Evolutionary conservation across 305 asterid species (phyloP), one percentile per base, ranked within the genome.

Genomic region (Solanum chacoense): DNA sequence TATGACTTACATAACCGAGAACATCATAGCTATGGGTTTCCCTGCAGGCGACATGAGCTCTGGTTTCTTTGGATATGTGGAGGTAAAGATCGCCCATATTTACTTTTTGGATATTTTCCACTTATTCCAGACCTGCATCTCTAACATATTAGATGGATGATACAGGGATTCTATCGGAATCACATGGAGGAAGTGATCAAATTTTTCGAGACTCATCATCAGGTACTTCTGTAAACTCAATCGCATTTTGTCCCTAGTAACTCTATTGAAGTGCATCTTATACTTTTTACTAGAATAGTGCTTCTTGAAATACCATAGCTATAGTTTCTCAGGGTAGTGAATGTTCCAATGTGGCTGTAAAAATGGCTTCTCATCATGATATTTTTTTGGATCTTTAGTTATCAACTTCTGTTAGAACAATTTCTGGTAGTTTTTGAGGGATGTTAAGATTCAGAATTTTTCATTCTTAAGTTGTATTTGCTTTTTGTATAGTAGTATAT

Each of bases 151-250:
- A 78, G 90, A 88, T 91, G 85, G 38, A 87, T 90, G 88, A 81
- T 92, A 91, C 95, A 96, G 99, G 99, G 99, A 13, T 91, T 96
- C 74, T 96, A 97, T 87, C 93, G 99, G 88, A 96, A 97, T 93
- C 99, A 96, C 89, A 97, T 97, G 99, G 99, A 97, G 91, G 99
- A 97, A 94, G 99, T 97, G 92, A 97, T 97, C 93, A 96, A 95
- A 87, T 95, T 96, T 91, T 96, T 97, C 91, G 99, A 97, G 94
- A 96, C 99, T 90, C 99, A 97, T 93, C 99, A 97, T 92, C 94
- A 95, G 98, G 99, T 96, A 92, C 81, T 77, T 85, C 11, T 24
- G 38, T 81, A 81, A 28, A 79, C 24, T 26, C n/a, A 22, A 29
- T 81, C 24, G 11, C 26, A 45, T 50, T 45, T 81, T 29, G 72